Evolutionary conservation across 2,329 filamentous ascomycete genomes (phyloP).

Genomic region (Shiraia bambusicola): DNA sequence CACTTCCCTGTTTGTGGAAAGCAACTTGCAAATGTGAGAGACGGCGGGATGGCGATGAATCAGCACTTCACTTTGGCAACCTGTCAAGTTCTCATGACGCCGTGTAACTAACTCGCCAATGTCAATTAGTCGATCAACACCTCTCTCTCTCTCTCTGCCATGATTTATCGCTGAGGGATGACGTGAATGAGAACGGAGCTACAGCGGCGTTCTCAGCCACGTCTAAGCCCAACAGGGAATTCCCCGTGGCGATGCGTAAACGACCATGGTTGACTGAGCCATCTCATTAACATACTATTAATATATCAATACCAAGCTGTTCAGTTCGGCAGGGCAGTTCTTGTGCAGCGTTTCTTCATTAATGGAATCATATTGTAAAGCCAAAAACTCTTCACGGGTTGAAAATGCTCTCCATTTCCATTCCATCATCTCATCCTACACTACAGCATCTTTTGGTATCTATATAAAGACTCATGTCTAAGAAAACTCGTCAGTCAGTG

Average conservation of each 20-base stretch:
- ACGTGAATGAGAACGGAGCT: constrained; percentile 2
- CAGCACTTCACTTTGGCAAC: background rate
- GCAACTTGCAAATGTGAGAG: constrained; percentile 2
- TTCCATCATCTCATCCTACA: constrained; percentile 5
- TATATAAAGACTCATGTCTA: constrained; percentile 25
- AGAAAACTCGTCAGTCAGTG: constrained; percentile 22
- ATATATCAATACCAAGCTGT: no score
- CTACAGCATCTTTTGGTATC: constrained; percentile 22
- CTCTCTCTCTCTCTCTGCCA: no score
- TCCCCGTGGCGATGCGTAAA: constrained; percentile 9
- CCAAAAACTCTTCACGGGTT: no score
- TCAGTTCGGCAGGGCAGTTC: no score
- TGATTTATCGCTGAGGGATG: no score
- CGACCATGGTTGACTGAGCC: background rate
- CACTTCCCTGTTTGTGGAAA: constrained; percentile 14
- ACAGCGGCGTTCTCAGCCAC: constrained; percentile 10
- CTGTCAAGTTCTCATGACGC: background rate
- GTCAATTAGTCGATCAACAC: no score
- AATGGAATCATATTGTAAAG: no score
- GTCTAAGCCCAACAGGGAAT: constrained; percentile 8
- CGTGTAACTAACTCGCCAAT: no score
- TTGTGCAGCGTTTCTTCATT: no score
- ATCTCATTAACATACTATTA: no score
- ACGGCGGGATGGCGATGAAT: background rate
- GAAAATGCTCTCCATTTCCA: constrained; percentile 1